Evolutionary conservation across 371 early-diverging fungal species (phyloP).

Genomic region (Batkoa obscura): DNA sequence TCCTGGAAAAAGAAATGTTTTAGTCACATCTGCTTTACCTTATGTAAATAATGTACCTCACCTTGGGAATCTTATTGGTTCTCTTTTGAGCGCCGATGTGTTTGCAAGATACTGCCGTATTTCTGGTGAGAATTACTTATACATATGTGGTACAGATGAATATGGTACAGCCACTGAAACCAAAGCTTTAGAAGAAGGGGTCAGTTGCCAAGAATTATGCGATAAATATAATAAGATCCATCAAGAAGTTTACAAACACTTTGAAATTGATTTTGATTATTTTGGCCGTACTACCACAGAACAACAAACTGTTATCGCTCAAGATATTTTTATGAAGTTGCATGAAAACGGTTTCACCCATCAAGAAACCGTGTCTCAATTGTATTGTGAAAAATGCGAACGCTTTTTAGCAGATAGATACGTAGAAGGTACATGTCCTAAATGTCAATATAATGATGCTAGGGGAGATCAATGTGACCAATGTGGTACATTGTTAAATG

Average conservation of each 20-base stretch:
- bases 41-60: constrained; percentile 99
- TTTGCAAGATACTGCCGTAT: constrained; percentile 88
- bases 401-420: constrained; percentile 98
- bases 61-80: constrained; percentile 98
- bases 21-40: constrained; percentile 97
- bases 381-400: constrained; percentile 78
- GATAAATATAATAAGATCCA: constrained; percentile 92
- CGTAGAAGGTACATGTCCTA: constrained; percentile 94
- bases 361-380: constrained; percentile 69
- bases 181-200: constrained; percentile 87
- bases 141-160: constrained; percentile 98
- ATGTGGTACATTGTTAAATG: constrained; percentile 85
- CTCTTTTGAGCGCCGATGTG: constrained; percentile 95
- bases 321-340: constrained; percentile 78
- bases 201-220: constrained; percentile 84
- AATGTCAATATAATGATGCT: constrained; percentile 82
- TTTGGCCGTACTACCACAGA: constrained; percentile 94
- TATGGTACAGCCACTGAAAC: constrained; percentile 99
- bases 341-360: constrained; percentile 53
- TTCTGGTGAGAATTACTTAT: constrained; percentile 82
- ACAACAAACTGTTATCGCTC: constrained; percentile 81
- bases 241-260: constrained; percentile 88
- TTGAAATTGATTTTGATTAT: constrained; percentile 85
- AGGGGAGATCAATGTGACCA: constrained; percentile 99
- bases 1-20: constrained; percentile 55